Conservation (phyloP, 1,139 yeast species). For the Saccharomyces hybrid region DNA sequence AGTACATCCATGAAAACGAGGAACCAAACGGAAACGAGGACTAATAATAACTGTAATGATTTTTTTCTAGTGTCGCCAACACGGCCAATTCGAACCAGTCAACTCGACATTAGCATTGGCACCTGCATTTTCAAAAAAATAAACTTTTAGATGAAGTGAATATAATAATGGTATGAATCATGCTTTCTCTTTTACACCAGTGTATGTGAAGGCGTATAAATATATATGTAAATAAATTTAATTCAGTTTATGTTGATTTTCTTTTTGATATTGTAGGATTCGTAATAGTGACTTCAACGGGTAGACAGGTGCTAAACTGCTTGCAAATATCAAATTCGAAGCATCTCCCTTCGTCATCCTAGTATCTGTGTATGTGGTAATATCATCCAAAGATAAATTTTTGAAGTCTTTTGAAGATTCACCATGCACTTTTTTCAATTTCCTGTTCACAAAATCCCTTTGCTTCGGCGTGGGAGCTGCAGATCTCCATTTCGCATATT, state of each 20-base stretch:
- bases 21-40: neutral
- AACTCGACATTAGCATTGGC: neutral
- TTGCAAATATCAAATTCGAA: constrained; percentile 42
- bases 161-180: neutral
- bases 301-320: constrained; percentile 25
- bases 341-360: constrained; percentile 36
- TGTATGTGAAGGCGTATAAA: neutral
- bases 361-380: neutral
- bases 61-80: neutral
- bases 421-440: constrained; percentile 12
- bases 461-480: constrained; percentile 29
- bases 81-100: neutral
- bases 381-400: neutral
- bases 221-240: neutral
- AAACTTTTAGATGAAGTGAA: neutral
- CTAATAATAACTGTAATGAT: neutral
- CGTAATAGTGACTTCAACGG: constrained; percentile 22
- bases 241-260: neutral
- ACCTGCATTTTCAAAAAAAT: neutral
- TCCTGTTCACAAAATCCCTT: constrained; percentile 13
- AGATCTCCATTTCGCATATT: constrained; percentile 31
- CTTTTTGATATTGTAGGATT: constrained; percentile 11
- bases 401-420: neutral
- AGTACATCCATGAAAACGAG: constrained; percentile 23
- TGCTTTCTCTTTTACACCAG: neutral